Percentiles rank a stretch among this genome's conserved stretches.
Conservation (phyloP, 2,329 filamentous ascomycete genomes). For the Periconia sp. region DNA sequence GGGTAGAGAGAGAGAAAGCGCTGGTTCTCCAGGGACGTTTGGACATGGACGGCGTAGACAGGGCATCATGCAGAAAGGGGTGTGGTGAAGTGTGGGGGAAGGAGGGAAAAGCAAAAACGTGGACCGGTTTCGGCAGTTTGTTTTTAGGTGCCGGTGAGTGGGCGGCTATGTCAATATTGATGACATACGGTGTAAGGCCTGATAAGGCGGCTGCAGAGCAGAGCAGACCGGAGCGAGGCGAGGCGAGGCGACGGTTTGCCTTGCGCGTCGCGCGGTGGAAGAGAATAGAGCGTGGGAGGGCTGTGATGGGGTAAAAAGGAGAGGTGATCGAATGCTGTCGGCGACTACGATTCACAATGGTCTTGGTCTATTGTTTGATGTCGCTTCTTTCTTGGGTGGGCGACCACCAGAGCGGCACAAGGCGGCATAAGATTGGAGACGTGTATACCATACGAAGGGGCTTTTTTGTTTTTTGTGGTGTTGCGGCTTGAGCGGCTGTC, state of each 20-base stretch:
- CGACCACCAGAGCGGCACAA: too few relatives aligned
- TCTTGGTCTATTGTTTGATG: too few relatives aligned
- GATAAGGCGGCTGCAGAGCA: not conserved
- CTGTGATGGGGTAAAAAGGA: too few relatives aligned
- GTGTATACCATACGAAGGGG: too few relatives aligned
- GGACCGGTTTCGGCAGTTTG: not conserved
- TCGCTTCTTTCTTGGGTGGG: too few relatives aligned
- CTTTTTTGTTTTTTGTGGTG: not conserved
- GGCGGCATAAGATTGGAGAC: too few relatives aligned
- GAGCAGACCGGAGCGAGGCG: not conserved
- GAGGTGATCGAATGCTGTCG: too few relatives aligned
- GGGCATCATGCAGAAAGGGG: not conserved
- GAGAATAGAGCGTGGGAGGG: too few relatives aligned
- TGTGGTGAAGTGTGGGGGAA: too few relatives aligned
- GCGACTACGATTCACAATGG: too few relatives aligned
- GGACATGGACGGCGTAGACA: too few relatives aligned
- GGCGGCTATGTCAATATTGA: not conserved
- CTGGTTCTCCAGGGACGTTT: not conserved
- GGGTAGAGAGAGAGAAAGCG: not conserved
- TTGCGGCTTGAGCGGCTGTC: not conserved
- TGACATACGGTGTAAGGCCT: not conserved
- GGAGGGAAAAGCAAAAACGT: not conserved
- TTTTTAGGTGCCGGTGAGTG: not conserved
- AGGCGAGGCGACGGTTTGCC: not conserved
- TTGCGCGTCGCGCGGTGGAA: too few relatives aligned